phyloP scores from a whole-genome alignment of 331 rosid species.

The Spiraea crenata region DNA sequence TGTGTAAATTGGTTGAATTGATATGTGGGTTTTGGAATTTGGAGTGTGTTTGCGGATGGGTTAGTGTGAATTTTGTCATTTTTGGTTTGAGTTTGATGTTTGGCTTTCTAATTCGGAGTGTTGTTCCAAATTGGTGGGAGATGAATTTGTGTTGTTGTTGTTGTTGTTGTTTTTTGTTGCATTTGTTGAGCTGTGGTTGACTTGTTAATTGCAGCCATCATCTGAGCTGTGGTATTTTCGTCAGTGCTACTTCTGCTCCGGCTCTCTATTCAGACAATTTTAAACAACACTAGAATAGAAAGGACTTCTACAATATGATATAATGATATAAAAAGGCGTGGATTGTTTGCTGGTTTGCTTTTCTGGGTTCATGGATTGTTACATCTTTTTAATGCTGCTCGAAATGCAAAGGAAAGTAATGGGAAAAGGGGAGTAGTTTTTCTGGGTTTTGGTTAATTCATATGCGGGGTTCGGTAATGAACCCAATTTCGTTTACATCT shows the following conservation, averaged over 20 bases:
- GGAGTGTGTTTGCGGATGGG: constrained; percentile 18
- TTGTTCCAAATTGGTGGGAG: no score
- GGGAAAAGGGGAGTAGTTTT: not conserved
- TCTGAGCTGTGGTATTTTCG: no score
- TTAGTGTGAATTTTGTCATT: constrained; percentile 22
- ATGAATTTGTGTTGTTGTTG: no score
- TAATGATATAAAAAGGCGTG: not conserved
- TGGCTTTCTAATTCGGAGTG: no score
- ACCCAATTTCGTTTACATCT: not conserved
- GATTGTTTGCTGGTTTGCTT: not conserved
- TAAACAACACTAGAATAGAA: no score
- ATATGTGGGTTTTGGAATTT: constrained; percentile 23
- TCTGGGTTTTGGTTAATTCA: constrained; percentile 5
- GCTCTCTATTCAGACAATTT: no score
- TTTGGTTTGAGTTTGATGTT: constrained; percentile 22
- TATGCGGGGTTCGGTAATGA: not conserved
- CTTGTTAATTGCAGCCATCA: constrained; percentile 10
- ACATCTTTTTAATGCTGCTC: not conserved
- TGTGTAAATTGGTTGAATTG: constrained; percentile 20
- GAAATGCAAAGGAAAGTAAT: not conserved
- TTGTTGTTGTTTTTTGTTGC: no score
- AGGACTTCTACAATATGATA: no score
- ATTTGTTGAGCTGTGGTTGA: constrained; percentile 21
- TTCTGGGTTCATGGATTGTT: constrained; percentile 4
- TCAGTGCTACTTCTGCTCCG: no score